Conservation (phyloP, 2,329 filamentous ascomycete genomes). For the Microsporum ferrugineum region DNA sequence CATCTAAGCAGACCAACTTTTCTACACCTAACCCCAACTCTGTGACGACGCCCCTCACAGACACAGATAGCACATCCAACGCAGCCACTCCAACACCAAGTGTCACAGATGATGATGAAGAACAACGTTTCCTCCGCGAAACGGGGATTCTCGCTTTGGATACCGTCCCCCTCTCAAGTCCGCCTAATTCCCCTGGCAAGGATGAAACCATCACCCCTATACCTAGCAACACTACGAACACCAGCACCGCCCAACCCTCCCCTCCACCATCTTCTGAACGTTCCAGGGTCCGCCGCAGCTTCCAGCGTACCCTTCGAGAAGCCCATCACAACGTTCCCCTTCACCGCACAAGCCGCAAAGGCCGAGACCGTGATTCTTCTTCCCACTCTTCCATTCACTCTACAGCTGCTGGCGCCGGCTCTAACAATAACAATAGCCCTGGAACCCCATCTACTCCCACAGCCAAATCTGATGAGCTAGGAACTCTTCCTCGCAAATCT, state of each 20-base stretch:
- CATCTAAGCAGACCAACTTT: neutral
- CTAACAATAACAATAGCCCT: slow-evolving; percentile 31
- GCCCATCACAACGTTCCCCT: slow-evolving; percentile 51
- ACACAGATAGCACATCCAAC: slow-evolving; percentile 9
- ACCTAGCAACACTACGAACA: slow-evolving; percentile 23
- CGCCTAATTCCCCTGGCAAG: slow-evolving; percentile 29
- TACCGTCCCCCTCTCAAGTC: slow-evolving; percentile 10
- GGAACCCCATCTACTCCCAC: slow-evolving; percentile 31
- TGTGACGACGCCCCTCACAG: slow-evolving; percentile 15
- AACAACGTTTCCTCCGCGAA: slow-evolving; percentile 57
- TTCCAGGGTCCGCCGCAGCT: slow-evolving; percentile 65
- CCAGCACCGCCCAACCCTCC: neutral
- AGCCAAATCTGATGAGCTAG: slow-evolving; percentile 5
- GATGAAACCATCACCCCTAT: slow-evolving; percentile 28
- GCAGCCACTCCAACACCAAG: slow-evolving; percentile 26
- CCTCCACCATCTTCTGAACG: slow-evolving; percentile 41
- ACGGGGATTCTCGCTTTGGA: slow-evolving; percentile 50
- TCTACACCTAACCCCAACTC: neutral
- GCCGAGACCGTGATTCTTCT: slow-evolving; percentile 50
- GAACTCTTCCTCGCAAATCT: slow-evolving; percentile 54
- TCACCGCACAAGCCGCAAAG: slow-evolving; percentile 61
- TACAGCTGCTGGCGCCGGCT: slow-evolving; percentile 35
- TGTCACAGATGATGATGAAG: slow-evolving; percentile 46
- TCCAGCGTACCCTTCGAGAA: slow-evolving; percentile 83
- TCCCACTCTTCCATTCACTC: neutral